Evolutionary conservation across 768 basidiomycete species (phyloP).

Genomic region (Russula sp.): DNA sequence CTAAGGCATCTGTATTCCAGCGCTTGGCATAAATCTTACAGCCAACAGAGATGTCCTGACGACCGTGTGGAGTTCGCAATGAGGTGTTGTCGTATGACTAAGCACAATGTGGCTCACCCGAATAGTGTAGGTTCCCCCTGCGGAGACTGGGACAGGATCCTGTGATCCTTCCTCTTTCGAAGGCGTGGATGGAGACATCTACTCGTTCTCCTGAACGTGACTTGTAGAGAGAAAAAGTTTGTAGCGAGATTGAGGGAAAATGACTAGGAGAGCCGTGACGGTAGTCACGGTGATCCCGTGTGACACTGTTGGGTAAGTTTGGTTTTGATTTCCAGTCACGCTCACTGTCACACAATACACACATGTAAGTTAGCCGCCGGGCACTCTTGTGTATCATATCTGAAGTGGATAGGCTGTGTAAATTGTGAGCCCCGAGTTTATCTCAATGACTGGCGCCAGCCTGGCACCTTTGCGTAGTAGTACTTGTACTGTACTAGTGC

Average conservation of each 20-base stretch:
- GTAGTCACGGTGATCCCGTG: slow-evolving; percentile 5
- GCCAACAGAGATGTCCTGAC: slow-evolving; percentile 82
- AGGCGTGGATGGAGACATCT: slow-evolving; percentile 30
- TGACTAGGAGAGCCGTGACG: slow-evolving; percentile 22
- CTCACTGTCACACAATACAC: slow-evolving; percentile 2
- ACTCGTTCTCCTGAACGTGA: slow-evolving; percentile 1
- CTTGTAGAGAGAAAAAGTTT: slow-evolving; percentile 5
- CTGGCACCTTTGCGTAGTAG: not conserved
- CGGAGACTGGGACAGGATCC: slow-evolving; percentile 61
- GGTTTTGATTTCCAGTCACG: slow-evolving; percentile 1
- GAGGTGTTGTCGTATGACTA: slow-evolving; percentile 28
- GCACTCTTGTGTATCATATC: too few species aligned
- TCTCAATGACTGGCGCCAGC: not conserved
- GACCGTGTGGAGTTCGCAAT: slow-evolving; percentile 28
- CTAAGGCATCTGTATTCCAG: slow-evolving; percentile 61
- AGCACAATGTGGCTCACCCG: slow-evolving; percentile 50
- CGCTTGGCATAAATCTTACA: slow-evolving; percentile 94
- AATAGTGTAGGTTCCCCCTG: slow-evolving; percentile 73
- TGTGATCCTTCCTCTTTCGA: slow-evolving; percentile 40
- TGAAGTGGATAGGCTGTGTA: too few species aligned
- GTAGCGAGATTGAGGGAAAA: slow-evolving; percentile 14
- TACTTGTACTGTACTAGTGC: not conserved
- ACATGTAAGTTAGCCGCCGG: too few species aligned
- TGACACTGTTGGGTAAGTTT: slow-evolving; percentile 12
- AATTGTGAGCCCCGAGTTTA: not conserved